phyloP scores from a whole-genome alignment of 805 yeast genomes.

The Lachancea sp. region DNA sequence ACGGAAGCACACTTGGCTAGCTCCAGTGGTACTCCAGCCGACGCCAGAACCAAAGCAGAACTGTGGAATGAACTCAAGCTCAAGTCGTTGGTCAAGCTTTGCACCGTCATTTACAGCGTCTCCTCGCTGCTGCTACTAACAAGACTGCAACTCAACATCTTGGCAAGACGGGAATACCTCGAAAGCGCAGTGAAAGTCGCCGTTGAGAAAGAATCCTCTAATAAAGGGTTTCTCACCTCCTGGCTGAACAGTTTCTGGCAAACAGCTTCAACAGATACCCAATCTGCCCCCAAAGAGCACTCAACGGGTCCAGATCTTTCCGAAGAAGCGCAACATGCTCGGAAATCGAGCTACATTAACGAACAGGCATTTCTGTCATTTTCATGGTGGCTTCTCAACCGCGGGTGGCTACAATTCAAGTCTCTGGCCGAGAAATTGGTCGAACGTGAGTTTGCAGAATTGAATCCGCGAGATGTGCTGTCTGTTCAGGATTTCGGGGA shows the following conservation, averaged over 20 bases:
- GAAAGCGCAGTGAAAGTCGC: constrained; percentile 72
- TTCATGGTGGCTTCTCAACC: constrained; percentile 90
- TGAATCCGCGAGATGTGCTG: constrained; percentile 70
- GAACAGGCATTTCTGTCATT: constrained; percentile 81
- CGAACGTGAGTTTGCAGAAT: constrained; percentile 48
- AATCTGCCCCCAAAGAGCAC: background rate
- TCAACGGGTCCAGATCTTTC: background rate
- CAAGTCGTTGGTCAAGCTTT: constrained; percentile 63
- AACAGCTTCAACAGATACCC: background rate
- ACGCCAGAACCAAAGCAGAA: constrained; percentile 47
- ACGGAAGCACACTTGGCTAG: constrained; percentile 12
- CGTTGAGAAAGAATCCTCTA: constrained; percentile 18
- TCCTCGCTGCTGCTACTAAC: constrained; percentile 71
- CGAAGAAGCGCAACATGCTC: constrained; percentile 7
- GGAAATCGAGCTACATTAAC: constrained; percentile 42
- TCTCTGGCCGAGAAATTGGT: constrained; percentile 52
- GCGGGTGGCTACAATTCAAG: constrained; percentile 66
- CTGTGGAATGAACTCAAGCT: constrained; percentile 81
- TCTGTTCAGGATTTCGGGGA: constrained; percentile 53
- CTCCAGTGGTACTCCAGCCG: background rate
- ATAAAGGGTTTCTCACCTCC: constrained; percentile 2
- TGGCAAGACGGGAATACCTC: constrained; percentile 81
- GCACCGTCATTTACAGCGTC: constrained; percentile 63
- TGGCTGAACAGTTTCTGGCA: constrained; percentile 10
- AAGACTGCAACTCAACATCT: constrained; percentile 76